Evolutionary conservation across 164 flowering plant genomes (phyloP).

Genomic region (Vitis vinifera): ASM3070453v1 NC_081808.1:15419001-15419500

Average conservation of each 20-base stretch:
- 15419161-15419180: constrained; percentile 12
- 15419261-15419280: no score
- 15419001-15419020: no score
- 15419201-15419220: not conserved
- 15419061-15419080: not conserved
- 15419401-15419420: constrained; percentile 21
- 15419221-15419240: no score
- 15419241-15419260: not conserved
- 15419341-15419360: no score
- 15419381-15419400: not conserved
- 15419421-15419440: constrained; percentile 19
- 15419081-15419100: not conserved
- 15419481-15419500: not conserved
- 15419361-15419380: not conserved
- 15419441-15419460: constrained; percentile 15
- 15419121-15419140: not conserved
- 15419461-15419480: not conserved
- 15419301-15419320: no score
- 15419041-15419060: not conserved
- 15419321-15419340: no score
- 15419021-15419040: no score
- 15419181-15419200: not conserved
- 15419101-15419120: not conserved
- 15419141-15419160: constrained; percentile 14
- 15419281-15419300: no score